A percentile compares a stretch with the other conserved stretches of the same genome.
Evolutionary conservation across 495 filamentous ascomycete species (phyloP).

Genomic region (Tetracladium setigerum): DNA sequence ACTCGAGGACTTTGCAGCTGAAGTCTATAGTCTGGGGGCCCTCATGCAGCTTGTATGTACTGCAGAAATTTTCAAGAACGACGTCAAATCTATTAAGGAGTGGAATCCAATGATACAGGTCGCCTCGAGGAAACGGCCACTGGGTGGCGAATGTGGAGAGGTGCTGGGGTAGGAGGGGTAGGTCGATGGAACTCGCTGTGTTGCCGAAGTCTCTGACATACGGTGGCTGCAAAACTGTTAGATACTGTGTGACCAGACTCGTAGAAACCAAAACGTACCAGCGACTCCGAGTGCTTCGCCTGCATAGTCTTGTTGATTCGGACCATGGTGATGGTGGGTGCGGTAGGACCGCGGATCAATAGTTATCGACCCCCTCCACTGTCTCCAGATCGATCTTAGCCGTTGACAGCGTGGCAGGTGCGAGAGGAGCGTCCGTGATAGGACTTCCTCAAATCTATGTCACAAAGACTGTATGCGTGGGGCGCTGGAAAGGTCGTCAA

Average conservation of each 20-base stretch:
- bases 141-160: slow-evolving; percentile 72
- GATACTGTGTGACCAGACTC: neutral
- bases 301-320: slow-evolving; percentile 95
- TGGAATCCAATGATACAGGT: slow-evolving; percentile 97
- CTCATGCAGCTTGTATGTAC: slow-evolving; percentile 71
- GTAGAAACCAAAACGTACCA: slow-evolving; percentile 52
- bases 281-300: slow-evolving; percentile 84
- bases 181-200: slow-evolving; percentile 54
- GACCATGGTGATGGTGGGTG: slow-evolving; percentile 61
- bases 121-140: slow-evolving; percentile 96
- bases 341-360: slow-evolving; percentile 42
- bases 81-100: slow-evolving; percentile 90
- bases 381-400: slow-evolving; percentile 9
- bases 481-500: neutral
- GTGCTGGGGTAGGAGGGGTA: slow-evolving; percentile 68
- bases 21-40: slow-evolving; percentile 78
- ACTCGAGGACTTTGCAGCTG: slow-evolving; percentile 46
- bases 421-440: slow-evolving; percentile 16
- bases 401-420: slow-evolving; percentile 18
- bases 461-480: neutral
- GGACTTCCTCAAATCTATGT: slow-evolving; percentile 14
- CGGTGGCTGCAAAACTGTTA: slow-evolving; percentile 55
- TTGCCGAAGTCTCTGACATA: slow-evolving; percentile 74
- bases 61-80: slow-evolving; percentile 72
- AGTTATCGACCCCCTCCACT: slow-evolving; percentile 18